phyloP scores from a whole-genome alignment of 2,329 filamentous ascomycete species.

The Fusarium sp. region DNA sequence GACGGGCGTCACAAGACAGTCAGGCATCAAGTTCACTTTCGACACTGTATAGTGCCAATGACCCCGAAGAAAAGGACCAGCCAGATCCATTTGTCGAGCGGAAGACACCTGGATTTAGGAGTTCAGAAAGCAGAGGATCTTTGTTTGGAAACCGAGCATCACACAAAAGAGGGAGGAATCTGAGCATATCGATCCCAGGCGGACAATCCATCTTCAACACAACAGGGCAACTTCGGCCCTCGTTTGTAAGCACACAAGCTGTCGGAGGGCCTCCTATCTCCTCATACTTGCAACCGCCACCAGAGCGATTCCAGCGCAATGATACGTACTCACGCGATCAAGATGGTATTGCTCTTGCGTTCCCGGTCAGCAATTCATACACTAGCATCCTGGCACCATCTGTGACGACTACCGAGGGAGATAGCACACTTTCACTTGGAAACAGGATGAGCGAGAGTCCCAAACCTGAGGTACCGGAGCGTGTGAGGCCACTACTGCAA shows the following conservation, averaged over 20 bases:
- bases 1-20: slow-evolving; percentile 52
- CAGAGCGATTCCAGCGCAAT: slow-evolving; percentile 18
- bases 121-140: slow-evolving; percentile 14
- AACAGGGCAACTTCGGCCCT: slow-evolving; percentile 31
- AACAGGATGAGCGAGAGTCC: slow-evolving; percentile 23
- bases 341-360: slow-evolving; percentile 31
- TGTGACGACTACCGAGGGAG: slow-evolving; percentile 35
- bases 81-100: slow-evolving; percentile 48
- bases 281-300: slow-evolving; percentile 30
- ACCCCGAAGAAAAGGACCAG: slow-evolving; percentile 51
- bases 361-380: slow-evolving; percentile 36
- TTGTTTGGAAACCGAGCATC: slow-evolving; percentile 33
- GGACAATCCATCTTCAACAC: slow-evolving; percentile 14
- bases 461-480: slow-evolving; percentile 2
- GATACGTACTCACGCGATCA: slow-evolving; percentile 15
- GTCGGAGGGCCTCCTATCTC: slow-evolving; percentile 33
- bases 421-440: slow-evolving; percentile 14
- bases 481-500: slow-evolving; percentile 5
- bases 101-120: not conserved
- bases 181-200: slow-evolving; percentile 30
- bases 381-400: slow-evolving; percentile 42
- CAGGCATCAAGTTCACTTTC: slow-evolving; percentile 63
- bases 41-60: slow-evolving; percentile 65
- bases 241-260: slow-evolving; percentile 38
- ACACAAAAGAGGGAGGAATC: slow-evolving; percentile 31